phyloP scores from a whole-genome alignment of 2,329 filamentous ascomycete species.

The Drechslerella coelobrocha region DNA sequence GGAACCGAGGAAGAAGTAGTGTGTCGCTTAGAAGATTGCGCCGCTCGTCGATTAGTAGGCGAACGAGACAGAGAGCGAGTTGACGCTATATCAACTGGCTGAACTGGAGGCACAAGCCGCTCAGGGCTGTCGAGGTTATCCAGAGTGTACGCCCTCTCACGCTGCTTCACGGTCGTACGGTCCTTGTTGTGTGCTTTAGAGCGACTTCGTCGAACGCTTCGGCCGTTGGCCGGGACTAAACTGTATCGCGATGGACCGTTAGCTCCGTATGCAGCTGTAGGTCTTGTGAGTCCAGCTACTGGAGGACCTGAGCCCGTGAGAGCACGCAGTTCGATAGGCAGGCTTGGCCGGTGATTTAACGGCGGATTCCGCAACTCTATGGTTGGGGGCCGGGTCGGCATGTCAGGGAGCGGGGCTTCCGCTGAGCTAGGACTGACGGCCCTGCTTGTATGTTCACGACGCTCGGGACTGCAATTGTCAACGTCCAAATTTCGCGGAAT shows the following conservation, averaged over 20 bases:
- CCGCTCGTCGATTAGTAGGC: constrained; percentile 20
- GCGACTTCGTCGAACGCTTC: constrained; percentile 14
- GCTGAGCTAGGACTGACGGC: constrained; percentile 46
- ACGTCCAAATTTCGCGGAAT: constrained; percentile 36
- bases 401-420: constrained; percentile 38
- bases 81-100: constrained; percentile 5
- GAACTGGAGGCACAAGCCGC: constrained; percentile 5
- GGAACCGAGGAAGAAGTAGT: constrained; percentile 19
- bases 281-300: constrained; percentile 26
- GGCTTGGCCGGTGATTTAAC: constrained; percentile 33
- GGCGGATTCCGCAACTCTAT: constrained; percentile 27
- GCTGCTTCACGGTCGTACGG: neutral
- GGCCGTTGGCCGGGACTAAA: constrained; percentile 17
- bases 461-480: constrained; percentile 6
- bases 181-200: constrained; percentile 17
- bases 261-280: constrained; percentile 33
- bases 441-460: constrained; percentile 19
- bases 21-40: constrained; percentile 26
- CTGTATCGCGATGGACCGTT: constrained; percentile 21
- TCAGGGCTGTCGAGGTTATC: constrained; percentile 8
- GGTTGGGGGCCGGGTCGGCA: constrained; percentile 40
- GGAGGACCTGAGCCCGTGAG: constrained; percentile 4
- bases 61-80: constrained; percentile 23
- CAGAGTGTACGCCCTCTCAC: constrained; percentile 34
- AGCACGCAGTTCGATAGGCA: constrained; percentile 35